Conservation (phyloP, 139 green algal species). For the Coccomyxa sp. region DNA sequence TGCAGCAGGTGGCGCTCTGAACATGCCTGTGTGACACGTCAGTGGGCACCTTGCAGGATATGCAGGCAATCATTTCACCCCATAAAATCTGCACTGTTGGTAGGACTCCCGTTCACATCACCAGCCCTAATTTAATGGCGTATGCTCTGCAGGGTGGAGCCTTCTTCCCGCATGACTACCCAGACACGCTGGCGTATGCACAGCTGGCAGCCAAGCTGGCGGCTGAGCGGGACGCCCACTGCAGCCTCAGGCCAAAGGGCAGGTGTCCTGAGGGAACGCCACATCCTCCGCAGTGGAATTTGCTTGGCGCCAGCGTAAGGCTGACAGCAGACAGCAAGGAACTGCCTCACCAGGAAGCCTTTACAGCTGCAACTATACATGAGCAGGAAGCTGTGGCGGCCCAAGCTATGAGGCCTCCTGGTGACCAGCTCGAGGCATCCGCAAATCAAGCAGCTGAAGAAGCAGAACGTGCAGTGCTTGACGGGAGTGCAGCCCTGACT, state of each 20-base stretch:
- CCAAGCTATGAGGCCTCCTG: too few relatives aligned
- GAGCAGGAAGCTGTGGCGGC: too few relatives aligned
- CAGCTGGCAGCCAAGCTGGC: not conserved
- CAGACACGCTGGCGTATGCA: not conserved
- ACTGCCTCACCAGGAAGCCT: too few relatives aligned
- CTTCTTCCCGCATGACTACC: conserved; percentile 1
- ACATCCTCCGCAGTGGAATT: not conserved
- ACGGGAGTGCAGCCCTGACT: too few relatives aligned
- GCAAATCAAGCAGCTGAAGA: too few relatives aligned
- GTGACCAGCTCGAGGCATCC: too few relatives aligned
- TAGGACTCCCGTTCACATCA: not conserved
- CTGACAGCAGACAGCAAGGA: too few relatives aligned
- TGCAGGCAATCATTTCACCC: too few relatives aligned
- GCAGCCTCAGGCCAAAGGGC: not conserved
- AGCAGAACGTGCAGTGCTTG: too few relatives aligned
- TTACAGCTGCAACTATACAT: too few relatives aligned
- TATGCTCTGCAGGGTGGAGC: not conserved
- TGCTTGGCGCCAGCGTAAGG: too few relatives aligned
- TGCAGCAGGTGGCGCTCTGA: not conserved
- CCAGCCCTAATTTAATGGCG: not conserved
- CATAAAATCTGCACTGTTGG: too few relatives aligned
- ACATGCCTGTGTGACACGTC: not conserved
- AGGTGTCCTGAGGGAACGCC: not conserved
- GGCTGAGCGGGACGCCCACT: not conserved
- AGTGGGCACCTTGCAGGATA: not conserved